These are phyloP conservation scores for Malassezia equina DNA, from an alignment of 1,284 basidiomycete species.

Conservation along the genomic window DNA sequence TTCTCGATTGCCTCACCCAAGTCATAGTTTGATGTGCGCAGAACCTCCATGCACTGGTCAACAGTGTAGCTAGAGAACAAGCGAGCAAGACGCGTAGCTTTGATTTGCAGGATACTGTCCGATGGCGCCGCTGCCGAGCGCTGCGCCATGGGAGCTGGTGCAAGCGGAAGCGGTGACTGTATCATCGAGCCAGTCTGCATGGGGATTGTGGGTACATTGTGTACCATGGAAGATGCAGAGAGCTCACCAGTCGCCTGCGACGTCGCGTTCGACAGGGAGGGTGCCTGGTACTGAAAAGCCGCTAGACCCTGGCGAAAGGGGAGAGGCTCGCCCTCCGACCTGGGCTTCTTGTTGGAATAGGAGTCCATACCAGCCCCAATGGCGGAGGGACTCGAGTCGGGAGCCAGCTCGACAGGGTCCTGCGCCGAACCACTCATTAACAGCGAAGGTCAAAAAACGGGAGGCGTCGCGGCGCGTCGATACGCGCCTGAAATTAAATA, in stretches of 20 bases:
- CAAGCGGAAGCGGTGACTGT: not conserved
- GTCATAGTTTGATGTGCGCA: constrained; percentile 14
- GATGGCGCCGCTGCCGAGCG: constrained; percentile 2
- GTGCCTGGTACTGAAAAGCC: constrained; percentile 8
- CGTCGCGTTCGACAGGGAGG: not conserved
- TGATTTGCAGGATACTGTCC: constrained; percentile 15
- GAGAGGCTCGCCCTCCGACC: not conserved
- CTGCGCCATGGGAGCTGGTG: not conserved
- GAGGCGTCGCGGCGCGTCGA: constrained; percentile 7
- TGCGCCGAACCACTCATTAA: constrained; percentile 14
- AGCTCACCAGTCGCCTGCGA: not conserved
- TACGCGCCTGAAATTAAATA: constrained; percentile 4
- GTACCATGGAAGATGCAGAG: not conserved
- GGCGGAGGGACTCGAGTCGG: constrained; percentile 15
- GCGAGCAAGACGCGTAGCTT: constrained; percentile 17
- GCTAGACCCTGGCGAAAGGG: constrained; percentile 3
- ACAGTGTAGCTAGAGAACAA: constrained; percentile 16
- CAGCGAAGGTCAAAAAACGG: not conserved
- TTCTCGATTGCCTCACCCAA: constrained; percentile 18
- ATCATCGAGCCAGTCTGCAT: not conserved
- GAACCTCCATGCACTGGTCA: constrained; percentile 14
- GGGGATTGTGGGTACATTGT: not conserved
- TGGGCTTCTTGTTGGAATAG: not conserved
- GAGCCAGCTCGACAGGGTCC: constrained; percentile 16
- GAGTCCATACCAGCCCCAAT: not conserved